These are phyloP conservation scores for Sphaerulina vaccinii DNA, from an alignment of 2,329 filamentous ascomycete species.

Conservation along the genomic window DNA sequence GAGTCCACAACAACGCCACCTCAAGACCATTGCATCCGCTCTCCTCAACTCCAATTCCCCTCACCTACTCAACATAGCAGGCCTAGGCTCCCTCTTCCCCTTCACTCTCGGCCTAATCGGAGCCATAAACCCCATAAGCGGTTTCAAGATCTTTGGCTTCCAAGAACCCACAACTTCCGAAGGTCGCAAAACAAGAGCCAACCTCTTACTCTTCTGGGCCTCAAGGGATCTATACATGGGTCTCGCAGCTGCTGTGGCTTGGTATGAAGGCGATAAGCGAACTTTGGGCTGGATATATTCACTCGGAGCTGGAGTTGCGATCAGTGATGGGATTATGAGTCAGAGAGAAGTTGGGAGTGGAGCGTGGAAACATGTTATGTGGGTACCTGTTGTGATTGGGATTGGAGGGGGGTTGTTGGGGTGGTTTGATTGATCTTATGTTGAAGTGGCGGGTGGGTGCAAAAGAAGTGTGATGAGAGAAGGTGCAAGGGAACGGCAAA, in stretches of 20 bases:
- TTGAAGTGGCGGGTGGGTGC: no score
- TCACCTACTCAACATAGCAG: conserved; percentile 9
- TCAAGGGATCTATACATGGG: conserved; percentile 14
- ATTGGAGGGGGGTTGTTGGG: conserved; percentile 12
- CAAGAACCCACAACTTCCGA: background rate
- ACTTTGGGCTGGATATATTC: conserved; percentile 5
- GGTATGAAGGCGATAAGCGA: conserved; percentile 1
- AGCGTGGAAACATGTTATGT: conserved; percentile 13
- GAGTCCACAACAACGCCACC: no score
- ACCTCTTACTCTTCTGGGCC: conserved; percentile 13
- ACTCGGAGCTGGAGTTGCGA: conserved; percentile 2
- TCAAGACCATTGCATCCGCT: conserved; percentile 1
- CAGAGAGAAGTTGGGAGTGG: conserved; percentile 9
- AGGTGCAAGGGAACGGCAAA: no score
- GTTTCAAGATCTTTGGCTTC: conserved; percentile 6
- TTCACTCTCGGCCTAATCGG: conserved; percentile 12
- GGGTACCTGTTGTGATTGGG: conserved; percentile 8
- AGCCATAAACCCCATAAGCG: conserved; percentile 2
- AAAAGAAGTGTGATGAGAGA: no score
- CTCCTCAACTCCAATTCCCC: conserved; percentile 12
- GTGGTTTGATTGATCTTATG: conserved; percentile 19
- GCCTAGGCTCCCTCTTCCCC: conserved; percentile 11
- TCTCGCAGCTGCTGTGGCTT: conserved; percentile 3
- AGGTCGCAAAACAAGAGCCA: conserved; percentile 1
- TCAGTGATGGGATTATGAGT: conserved; percentile 11